phyloP scores from a whole-genome alignment of 2,329 filamentous ascomycete genomes.

The Furcasterigmium sp. region DNA sequence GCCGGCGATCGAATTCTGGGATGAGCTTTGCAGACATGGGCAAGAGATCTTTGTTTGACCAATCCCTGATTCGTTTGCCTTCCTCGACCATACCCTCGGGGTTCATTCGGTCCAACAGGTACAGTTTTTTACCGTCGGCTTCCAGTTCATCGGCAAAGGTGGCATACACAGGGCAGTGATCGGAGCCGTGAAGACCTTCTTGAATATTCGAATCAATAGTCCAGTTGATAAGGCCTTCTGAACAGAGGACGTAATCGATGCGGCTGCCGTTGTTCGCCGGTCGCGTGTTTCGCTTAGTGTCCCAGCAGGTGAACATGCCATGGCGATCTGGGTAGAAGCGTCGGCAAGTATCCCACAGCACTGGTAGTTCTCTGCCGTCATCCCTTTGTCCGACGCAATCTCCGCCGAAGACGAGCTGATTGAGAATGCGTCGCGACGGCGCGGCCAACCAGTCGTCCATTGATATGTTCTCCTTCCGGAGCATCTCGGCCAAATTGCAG shows the following conservation, averaged over 20 bases:
- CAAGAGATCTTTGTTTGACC: constrained; percentile 61
- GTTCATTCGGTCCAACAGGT: constrained; percentile 73
- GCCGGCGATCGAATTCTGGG: constrained; percentile 79
- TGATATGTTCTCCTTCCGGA: constrained; percentile 64
- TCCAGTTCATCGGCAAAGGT: constrained; percentile 60
- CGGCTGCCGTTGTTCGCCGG: constrained; percentile 88
- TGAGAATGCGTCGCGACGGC: constrained; percentile 73
- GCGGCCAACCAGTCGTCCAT: constrained; percentile 67
- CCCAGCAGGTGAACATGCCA: constrained; percentile 98
- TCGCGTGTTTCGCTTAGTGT: constrained; percentile 90
- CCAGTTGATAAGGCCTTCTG: constrained; percentile 72
- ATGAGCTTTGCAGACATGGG: constrained; percentile 77
- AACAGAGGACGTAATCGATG: constrained; percentile 92
- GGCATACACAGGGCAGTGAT: constrained; percentile 92
- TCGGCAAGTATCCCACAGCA: constrained; percentile 80
- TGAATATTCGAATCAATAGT: constrained; percentile 81
- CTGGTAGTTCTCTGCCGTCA: constrained; percentile 60
- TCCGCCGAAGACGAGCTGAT: constrained; percentile 75
- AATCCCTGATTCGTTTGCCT: constrained; percentile 62
- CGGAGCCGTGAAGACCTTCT: constrained; percentile 88
- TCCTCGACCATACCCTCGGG: constrained; percentile 64
- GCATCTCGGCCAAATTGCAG: constrained; percentile 65
- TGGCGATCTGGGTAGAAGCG: constrained; percentile 71
- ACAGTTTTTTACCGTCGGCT: constrained; percentile 38
- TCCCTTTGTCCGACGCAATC: constrained; percentile 63